phyloP scores from a whole-genome alignment of 169 alveolate species.

The Eimeria necatrix region DNA sequence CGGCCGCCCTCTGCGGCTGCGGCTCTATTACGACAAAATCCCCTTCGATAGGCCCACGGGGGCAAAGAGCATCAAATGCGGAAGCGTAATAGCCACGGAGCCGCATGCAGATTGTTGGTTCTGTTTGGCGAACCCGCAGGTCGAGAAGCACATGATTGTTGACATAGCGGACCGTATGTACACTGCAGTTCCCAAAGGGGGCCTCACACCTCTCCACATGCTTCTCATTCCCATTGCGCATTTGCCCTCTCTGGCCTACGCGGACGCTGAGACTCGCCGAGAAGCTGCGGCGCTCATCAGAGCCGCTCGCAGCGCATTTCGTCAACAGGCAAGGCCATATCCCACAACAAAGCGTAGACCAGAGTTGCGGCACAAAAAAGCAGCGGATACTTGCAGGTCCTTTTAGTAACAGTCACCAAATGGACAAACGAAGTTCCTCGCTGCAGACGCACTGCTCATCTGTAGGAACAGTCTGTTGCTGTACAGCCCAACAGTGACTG shows the following conservation, averaged over 20 bases:
- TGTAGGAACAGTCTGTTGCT: too few species aligned
- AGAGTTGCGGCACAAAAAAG: too few species aligned
- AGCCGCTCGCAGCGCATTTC: constrained; percentile 49
- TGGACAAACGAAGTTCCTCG: too few species aligned
- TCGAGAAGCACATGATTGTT: constrained; percentile 81
- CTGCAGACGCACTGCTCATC: too few species aligned
- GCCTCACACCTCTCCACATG: constrained; percentile 75
- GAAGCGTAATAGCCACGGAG: constrained; percentile 60
- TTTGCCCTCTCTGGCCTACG: constrained; percentile 78
- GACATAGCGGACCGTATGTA: constrained; percentile 73
- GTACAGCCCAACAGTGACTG: too few species aligned
- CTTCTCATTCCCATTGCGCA: constrained; percentile 82
- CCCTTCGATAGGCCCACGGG: constrained; percentile 75
- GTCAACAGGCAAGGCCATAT: not conserved
- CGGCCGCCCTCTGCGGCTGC: constrained; percentile 69
- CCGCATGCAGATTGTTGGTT: constrained; percentile 85
- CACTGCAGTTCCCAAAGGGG: constrained; percentile 82
- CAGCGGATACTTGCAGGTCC: too few species aligned
- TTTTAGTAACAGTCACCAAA: too few species aligned
- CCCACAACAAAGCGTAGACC: not conserved
- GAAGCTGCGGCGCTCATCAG: constrained; percentile 18
- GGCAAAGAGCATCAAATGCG: constrained; percentile 36
- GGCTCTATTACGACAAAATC: constrained; percentile 76
- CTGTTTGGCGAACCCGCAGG: constrained; percentile 83
- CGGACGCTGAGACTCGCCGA: constrained; percentile 30